Percentiles rank a stretch among this genome's conserved stretches.
phyloP scores from a whole-genome alignment of 2,329 filamentous ascomycete genomes.

The Chrysoporthe austroafricana region DNA sequence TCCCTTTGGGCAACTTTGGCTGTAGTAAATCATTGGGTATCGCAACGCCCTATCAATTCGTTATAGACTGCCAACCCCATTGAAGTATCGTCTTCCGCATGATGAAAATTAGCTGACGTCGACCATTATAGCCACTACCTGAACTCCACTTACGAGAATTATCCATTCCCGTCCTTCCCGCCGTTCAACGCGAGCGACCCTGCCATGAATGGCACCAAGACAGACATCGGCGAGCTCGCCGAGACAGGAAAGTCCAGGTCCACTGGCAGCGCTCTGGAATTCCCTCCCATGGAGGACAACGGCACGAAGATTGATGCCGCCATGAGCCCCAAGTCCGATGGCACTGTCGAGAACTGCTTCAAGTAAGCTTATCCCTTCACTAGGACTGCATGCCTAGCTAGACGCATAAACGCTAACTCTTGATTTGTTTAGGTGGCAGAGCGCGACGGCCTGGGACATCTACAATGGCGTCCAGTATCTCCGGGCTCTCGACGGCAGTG shows the following conservation, averaged over 20 bases:
- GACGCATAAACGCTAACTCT: neutral
- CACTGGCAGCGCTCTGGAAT: too few relatives aligned
- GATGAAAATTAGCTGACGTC: neutral
- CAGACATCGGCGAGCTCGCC: neutral
- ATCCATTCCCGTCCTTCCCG: neutral
- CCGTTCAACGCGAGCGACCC: neutral
- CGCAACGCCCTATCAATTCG: too few relatives aligned
- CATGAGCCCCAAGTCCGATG: neutral
- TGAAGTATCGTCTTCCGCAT: neutral
- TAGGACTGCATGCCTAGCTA: too few relatives aligned
- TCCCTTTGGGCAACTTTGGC: neutral
- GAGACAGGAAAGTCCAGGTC: neutral
- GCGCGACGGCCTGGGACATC: neutral
- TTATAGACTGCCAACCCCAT: neutral
- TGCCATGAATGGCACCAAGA: neutral
- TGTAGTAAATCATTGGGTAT: neutral
- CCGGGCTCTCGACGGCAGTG: neutral
- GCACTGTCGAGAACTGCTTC: conserved; percentile 3
- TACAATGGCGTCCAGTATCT: conserved; percentile 1
- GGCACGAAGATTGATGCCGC: neutral
- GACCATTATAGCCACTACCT: neutral
- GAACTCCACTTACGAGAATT: neutral
- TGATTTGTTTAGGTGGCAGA: neutral
- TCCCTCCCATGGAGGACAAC: neutral
- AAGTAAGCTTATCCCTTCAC: neutral